Conservation (phyloP, 2,329 filamentous ascomycete genomes). For the Cladosporium sp. region DNA sequence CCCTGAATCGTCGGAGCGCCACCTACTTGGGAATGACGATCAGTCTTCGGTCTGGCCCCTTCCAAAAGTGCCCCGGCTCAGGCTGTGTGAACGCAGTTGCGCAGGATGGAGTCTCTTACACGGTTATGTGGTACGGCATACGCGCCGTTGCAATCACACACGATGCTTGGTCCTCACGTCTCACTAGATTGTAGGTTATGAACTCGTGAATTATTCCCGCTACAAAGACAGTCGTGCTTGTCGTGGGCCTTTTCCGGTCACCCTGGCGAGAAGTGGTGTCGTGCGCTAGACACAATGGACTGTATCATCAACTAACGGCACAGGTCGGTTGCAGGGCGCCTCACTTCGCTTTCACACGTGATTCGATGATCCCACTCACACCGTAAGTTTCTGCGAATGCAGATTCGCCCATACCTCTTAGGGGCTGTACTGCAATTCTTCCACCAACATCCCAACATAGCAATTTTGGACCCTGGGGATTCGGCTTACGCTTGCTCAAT, state of each 20-base stretch:
- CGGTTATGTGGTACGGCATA: background rate
- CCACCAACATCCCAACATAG: background rate
- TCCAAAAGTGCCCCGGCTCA: background rate
- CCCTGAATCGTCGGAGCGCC: background rate
- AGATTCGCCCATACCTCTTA: background rate
- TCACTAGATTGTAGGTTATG: background rate
- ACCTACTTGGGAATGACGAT: background rate
- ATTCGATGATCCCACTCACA: background rate
- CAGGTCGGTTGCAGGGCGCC: background rate
- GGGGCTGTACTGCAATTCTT: background rate
- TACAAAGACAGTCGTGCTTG: background rate
- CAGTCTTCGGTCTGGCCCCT: background rate
- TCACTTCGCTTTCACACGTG: background rate
- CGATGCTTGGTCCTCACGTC: background rate
- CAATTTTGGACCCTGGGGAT: background rate
- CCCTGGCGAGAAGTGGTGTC: background rate
- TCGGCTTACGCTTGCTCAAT: background rate
- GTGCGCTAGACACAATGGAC: background rate
- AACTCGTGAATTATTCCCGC: background rate
- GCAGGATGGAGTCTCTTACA: background rate
- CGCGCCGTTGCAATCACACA: background rate
- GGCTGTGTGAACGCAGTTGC: background rate
- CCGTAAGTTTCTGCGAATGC: background rate
- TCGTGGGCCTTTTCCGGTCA: background rate
- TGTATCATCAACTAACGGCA: background rate